These are phyloP conservation scores for Evernia prunastri DNA, from an alignment of 495 filamentous ascomycete genomes.

Conservation along the genomic window DNA sequence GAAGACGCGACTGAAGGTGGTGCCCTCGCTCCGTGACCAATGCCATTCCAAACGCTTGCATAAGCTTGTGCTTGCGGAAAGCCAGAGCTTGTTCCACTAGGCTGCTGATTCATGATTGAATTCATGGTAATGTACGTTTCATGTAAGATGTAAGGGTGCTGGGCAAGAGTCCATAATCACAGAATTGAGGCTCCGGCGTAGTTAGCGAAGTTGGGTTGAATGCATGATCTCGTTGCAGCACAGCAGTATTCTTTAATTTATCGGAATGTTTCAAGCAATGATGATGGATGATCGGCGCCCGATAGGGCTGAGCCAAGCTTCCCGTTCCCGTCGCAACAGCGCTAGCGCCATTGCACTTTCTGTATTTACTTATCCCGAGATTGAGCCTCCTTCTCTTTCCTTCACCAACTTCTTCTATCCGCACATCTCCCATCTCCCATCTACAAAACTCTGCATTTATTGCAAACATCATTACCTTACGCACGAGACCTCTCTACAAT, in stretches of 20 bases:
- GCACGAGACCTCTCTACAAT: constrained; percentile 30
- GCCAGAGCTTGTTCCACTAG: constrained; percentile 4
- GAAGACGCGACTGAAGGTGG: constrained; percentile 35
- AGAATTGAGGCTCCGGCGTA: background rate
- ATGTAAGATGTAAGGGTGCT: background rate
- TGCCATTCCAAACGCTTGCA: constrained; percentile 7
- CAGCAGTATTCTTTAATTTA: background rate
- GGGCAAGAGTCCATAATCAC: background rate
- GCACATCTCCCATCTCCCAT: constrained; percentile 25
- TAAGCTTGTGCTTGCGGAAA: constrained; percentile 6
- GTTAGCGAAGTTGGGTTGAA: background rate
- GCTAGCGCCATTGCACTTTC: constrained; percentile 6
- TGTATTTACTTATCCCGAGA: constrained; percentile 1
- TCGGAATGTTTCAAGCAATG: constrained; percentile 4
- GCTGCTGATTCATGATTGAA: constrained; percentile 16
- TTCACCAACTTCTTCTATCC: constrained; percentile 23
- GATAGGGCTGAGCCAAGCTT: constrained; percentile 12
- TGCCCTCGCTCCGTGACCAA: constrained; percentile 24
- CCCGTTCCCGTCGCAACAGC: background rate
- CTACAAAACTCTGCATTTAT: constrained; percentile 28
- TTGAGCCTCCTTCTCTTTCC: constrained; percentile 18
- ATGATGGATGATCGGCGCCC: constrained; percentile 11
- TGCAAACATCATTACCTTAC: constrained; percentile 26
- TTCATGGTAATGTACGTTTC: background rate
- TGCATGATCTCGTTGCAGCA: background rate